A percentile compares a stretch with the other conserved stretches of the same genome.
Conservation (phyloP, 306 rosid genomes). For the Mimosa pudica region DNA sequence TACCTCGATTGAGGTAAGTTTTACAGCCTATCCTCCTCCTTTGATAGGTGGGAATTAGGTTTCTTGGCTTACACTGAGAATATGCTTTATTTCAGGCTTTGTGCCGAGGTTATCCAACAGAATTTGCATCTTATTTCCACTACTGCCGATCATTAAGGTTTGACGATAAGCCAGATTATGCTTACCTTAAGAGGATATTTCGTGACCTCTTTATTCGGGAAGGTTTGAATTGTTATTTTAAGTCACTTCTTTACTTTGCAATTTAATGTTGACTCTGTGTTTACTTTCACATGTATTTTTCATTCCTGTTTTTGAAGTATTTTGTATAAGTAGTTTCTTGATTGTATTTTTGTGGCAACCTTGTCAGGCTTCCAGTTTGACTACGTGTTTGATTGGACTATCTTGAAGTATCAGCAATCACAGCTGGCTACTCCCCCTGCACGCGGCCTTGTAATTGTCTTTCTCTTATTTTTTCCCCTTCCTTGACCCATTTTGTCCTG, state of each 20-base stretch:
- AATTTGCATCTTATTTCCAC: constrained; percentile 95
- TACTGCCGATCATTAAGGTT: constrained; percentile 93
- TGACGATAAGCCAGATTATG: constrained; percentile 96
- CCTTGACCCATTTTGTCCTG: constrained; percentile 33
- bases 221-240: constrained; percentile 52
- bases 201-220: constrained; percentile 95
- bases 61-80: constrained; percentile 28
- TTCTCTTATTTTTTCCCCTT: background rate
- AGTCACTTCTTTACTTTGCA: constrained; percentile 12
- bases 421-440: constrained; percentile 83
- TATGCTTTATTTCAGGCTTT: constrained; percentile 68
- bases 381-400: constrained; percentile 91
- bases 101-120: constrained; percentile 96
- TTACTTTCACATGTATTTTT: background rate
- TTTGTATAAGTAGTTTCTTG: background rate
- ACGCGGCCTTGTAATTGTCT: constrained; percentile 54
- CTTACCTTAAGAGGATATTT: constrained; percentile 92
- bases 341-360: constrained; percentile 23
- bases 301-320: constrained; percentile 18
- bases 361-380: constrained; percentile 83
- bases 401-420: constrained; percentile 85
- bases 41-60: background rate
- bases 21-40: background rate
- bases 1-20: constrained; percentile 84
- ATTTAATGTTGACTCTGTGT: background rate